A percentile compares a stretch with the other conserved stretches of the same genome.
Evolutionary conservation across 139 green algal species (phyloP).

Genomic region (Coccomyxa sp.): DNA sequence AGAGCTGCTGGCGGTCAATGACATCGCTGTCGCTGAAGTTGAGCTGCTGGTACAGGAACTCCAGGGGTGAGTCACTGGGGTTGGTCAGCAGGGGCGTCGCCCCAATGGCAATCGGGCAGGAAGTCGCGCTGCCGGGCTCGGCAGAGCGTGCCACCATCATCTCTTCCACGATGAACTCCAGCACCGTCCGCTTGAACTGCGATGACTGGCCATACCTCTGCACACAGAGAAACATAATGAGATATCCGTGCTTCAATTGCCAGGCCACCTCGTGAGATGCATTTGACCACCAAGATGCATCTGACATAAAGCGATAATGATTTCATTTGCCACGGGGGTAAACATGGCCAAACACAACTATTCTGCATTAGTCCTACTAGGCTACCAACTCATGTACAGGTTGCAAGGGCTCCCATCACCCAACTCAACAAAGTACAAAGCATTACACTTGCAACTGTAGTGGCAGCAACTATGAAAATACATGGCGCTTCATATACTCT

Average conservation of each 20-base stretch:
- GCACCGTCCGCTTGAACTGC: slow-evolving; percentile 74
- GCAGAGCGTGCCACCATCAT: slow-evolving; percentile 37
- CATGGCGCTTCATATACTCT: too few relatives aligned
- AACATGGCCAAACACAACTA: too few relatives aligned
- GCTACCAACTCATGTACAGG: too few relatives aligned
- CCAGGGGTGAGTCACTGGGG: slow-evolving; percentile 8
- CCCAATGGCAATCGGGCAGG: slow-evolving; percentile 1
- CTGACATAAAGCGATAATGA: too few relatives aligned
- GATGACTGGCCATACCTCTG: slow-evolving; percentile 66
- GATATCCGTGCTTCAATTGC: slow-evolving; percentile 8
- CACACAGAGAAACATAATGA: slow-evolving; percentile 8
- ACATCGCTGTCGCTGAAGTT: slow-evolving; percentile 6
- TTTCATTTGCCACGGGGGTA: too few relatives aligned
- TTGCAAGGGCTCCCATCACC: too few relatives aligned
- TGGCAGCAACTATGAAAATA: too few relatives aligned
- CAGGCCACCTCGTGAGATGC: too few relatives aligned
- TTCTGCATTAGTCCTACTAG: too few relatives aligned
- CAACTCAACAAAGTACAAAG: too few relatives aligned
- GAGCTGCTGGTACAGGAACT: slow-evolving; percentile 4
- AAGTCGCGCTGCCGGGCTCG: background rate
- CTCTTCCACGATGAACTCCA: slow-evolving; percentile 88
- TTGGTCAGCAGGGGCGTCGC: slow-evolving; percentile 3
- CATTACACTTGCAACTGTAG: too few relatives aligned
- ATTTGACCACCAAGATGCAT: too few relatives aligned
- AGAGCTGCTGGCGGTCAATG: slow-evolving; percentile 4